Evolutionary conservation across 73 alveolate genomes (phyloP), one percentile per base, ranked within the genome.

Genomic region (Blepharisma japonicum): DNA sequence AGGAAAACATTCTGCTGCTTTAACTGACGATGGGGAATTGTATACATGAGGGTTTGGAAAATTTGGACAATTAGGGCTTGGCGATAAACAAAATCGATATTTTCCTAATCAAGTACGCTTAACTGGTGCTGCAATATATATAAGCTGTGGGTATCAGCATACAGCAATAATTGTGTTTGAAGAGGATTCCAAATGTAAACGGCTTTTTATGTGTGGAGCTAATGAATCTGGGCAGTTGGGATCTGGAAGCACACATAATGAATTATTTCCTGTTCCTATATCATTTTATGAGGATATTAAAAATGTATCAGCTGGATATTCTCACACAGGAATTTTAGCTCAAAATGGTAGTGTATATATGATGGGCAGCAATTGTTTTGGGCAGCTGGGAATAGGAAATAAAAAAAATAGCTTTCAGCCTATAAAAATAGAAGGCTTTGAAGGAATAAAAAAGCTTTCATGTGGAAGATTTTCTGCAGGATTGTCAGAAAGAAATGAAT

Each of bases 1-100:
- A 56, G 99, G 94, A 87, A 81, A 77, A 80, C 99, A 95, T 88
- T 89, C 99, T 38, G 82, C 96, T 67, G 98, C 98, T 55, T 87
- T 97, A 21, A 92, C 98, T 18, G 98, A 94, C 68, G 88, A 81
- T 55, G 95, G 94, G 20, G 99, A 97, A 86, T 79, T 95, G 56
- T 97, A 93, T 89, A 85, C 98, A 14, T 97, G 99, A 98, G 99
- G 99, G 51, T 93, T 97, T 92, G 99, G 99, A 56, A 94, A 92
- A 78, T 98, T 94, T 85, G 99, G 99, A 0, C 92, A 94, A 88
- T 79, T 95, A 61, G 99, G 99, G 47, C 84, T 93, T 14, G 92
- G 98, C 51, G 85, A 90, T 70, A 91, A 82, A 70, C 88, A 89
- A 45, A 95, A 92, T 78, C 74, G 91, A 94, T 8, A 98, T 98